Evolutionary conservation across 2,329 filamentous ascomycete species (phyloP).

Genomic region (Aspergillus brasiliensis): DNA sequence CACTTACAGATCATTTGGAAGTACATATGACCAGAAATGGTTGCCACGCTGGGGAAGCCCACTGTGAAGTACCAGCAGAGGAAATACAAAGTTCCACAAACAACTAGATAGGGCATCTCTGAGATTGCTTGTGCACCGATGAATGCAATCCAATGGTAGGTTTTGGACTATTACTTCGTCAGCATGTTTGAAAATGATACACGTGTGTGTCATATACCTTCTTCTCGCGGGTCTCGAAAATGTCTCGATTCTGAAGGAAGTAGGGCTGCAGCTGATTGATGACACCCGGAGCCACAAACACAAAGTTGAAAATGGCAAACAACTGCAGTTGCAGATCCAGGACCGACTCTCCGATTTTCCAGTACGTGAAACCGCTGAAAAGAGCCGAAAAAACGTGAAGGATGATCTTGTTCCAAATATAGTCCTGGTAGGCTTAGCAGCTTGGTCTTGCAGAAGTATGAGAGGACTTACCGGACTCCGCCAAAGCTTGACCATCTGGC

Average conservation of each 20-base stretch:
- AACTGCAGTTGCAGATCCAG: conserved; percentile 57
- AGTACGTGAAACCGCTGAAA: conserved; percentile 65
- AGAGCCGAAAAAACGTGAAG: conserved; percentile 59
- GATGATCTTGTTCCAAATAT: conserved; percentile 51
- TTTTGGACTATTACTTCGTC: conserved; percentile 49
- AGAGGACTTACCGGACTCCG: conserved; percentile 32
- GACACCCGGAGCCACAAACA: conserved; percentile 62
- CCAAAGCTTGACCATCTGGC: conserved; percentile 37
- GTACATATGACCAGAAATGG: conserved; percentile 40
- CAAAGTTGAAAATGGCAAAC: conserved; percentile 65
- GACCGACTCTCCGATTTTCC: conserved; percentile 57
- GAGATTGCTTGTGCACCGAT: conserved; percentile 55
- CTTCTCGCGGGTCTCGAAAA: conserved; percentile 62
- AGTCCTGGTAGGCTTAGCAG: conserved; percentile 32
- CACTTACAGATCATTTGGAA: conserved; percentile 43
- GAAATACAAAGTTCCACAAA: conserved; percentile 51
- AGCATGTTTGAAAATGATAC: not conserved
- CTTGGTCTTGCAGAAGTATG: no score
- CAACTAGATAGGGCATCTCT: conserved; percentile 50
- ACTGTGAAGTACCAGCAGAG: conserved; percentile 62
- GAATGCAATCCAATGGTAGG: conserved; percentile 63
- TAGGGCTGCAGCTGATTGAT: conserved; percentile 62
- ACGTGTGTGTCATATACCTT: conserved; percentile 41
- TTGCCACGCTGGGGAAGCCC: conserved; percentile 43
- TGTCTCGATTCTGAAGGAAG: conserved; percentile 59